Evolutionary conservation across 1,284 basidiomycete genomes (phyloP), one percentile per base, ranked within the genome.

Genomic region (Ceratobasidium sp.): DNA sequence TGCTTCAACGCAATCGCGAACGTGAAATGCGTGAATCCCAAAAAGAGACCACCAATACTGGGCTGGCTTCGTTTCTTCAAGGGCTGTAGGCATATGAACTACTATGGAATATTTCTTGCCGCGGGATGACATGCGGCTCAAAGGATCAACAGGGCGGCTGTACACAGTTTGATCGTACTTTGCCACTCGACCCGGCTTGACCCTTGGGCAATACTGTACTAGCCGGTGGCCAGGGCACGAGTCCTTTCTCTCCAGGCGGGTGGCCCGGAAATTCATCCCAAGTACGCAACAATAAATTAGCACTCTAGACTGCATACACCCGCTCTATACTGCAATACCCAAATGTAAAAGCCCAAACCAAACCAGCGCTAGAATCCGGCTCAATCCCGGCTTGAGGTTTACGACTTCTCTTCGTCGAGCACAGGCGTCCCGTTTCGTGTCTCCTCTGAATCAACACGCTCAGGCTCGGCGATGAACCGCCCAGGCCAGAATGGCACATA

Each of bases 401-500:
- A 47, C 58, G 39, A 33, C 35, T 68, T 60, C 26, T 58, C 69
- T 45, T 58, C 53, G 6, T 47, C 69, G 1, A 54, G 47, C 49
- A 63, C 69, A 5, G 69, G 69, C 7, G 69, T 60, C 17, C 69
- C 69, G 10, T 54, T 73, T 31, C 56, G 33, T 26, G 69, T 73
- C 42, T 47, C 69, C 11, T 63, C 56, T 17, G 69, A 33, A 45
- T 31, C 37, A 33, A 49, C 63, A n/a, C 37, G 60, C 23, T 71
- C 54, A n/a, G 39, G 15, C 10, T 60, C 53, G n/a, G 17, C 37
- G 54, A 90, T 89, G 81, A 89, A 89, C 77, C 88, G 82, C 13
- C 87, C 89, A 2, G 89, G 90, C 89, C 90, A 91, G 83, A 89
- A 90, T 1, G 87, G 84, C 37, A 87, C 83, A 79, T 89, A 91